Base-by-base conservation (phyloP, 2,329 filamentous ascomycete genomes). In the Xylariaceae sp. region DNA sequence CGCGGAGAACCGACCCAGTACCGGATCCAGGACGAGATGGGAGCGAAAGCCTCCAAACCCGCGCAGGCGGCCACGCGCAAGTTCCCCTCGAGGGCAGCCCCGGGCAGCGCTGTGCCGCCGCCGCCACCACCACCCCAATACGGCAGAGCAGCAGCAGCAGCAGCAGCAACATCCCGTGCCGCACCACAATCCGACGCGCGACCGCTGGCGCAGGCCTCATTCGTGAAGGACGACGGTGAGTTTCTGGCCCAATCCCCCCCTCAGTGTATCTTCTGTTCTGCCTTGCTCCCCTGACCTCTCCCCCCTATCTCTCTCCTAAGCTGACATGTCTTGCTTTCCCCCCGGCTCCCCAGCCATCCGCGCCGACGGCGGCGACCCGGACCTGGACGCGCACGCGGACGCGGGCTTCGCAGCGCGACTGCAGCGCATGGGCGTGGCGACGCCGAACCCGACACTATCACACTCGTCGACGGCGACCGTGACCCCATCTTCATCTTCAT, bases 361-460 rank as follows among this genome's bases (percentile, higher is more conserved):
- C 33, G 49, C 58, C 24, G 63, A 69, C 37, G 55, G 55, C 22
- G 44, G 47, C 39, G 60, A 67, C 37, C 61, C 67, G n/a, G 61
- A 69, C 44, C 47, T 52, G 22, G 41, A 41, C 37, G 32, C 52
- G n/a, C 35, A 33, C 33, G 47, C 56, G 13, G 55, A 60, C 28
- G 50, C 58, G n/a, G 64, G 57, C 40, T 75, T 72, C 52, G 65
- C 70, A 7, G 56, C 57, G 31, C 70, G 72, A 12, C 62, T 77
- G 5, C 62, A 62, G 17, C 56, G 70, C 40, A 73, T 77, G 64
- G 72, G 72, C 47, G 58, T 74, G 19, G 71, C 63, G 7, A 62
- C 70, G 29, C 70, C 72, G 4, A 70, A 68, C 42, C 70, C 72
- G 19, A 72, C 67, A 4, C 67, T 62, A 29, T 75, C 70, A 5